phyloP scores from a whole-genome alignment of 2,329 filamentous ascomycete genomes.

The Colletotrichum echinochloae region DNA sequence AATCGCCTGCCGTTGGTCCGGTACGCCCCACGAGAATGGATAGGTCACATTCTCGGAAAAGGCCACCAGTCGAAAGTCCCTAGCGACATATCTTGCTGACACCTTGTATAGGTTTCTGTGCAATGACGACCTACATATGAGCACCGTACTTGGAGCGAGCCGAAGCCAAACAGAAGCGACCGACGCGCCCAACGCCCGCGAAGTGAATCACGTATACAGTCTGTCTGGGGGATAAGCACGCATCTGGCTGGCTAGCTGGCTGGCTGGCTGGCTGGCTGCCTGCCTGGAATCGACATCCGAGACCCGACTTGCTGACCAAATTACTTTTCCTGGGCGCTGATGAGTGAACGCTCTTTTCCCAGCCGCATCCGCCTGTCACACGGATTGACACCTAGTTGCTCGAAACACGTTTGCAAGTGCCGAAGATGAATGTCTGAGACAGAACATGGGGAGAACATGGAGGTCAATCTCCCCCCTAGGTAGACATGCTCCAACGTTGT shows the following conservation, averaged over 20 bases:
- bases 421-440: not conserved
- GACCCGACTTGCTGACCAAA: not conserved
- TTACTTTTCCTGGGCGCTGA: not conserved
- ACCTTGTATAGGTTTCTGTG: conserved; percentile 25
- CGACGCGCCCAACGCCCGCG: not conserved
- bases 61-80: conserved; percentile 28
- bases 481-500: not conserved
- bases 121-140: conserved; percentile 19
- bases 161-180: not conserved
- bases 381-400: no score
- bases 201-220: not conserved
- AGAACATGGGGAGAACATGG: not conserved
- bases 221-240: not conserved
- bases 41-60: conserved; percentile 1
- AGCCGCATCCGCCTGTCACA: not conserved
- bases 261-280: no score
- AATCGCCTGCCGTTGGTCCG: not conserved
- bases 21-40: not conserved
- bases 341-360: not conserved
- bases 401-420: not conserved
- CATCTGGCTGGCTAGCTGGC: no score
- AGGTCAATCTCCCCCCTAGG: not conserved
- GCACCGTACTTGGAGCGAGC: not conserved
- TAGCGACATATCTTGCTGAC: conserved; percentile 28
- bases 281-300: not conserved